Evolutionary conservation across 129 eudicot genomes (phyloP), one percentile per base, ranked within the genome.

Genomic region (Lonicera japonica): DNA sequence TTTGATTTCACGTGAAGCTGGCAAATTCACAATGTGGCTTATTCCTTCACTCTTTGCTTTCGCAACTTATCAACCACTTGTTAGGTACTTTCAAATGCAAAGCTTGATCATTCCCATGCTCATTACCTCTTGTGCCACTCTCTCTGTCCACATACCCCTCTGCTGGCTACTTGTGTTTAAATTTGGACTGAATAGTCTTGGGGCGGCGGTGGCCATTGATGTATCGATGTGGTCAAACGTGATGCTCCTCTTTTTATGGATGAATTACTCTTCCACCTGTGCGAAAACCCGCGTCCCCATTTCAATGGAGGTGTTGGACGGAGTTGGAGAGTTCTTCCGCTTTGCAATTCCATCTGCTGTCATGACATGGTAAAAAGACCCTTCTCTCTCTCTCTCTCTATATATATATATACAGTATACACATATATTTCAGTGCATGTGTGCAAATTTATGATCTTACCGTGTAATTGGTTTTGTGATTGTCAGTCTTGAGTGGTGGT

Each of bases 401-500:
- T 29, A 29, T 29, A 29, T 29, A 29, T 29, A 29, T 29, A 29
- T 29, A 29, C 6, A 29, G 36, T 29, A 29, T 29, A 29, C 6
- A 29, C 36, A 29, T 29, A 6, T 29, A 29, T 29, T n/a, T n/a
- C 2, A 29, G 4, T 29, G 36, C 36, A 29, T 29, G 2, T 29
- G 36, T 6, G 6, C 36, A 29, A 29, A 29, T 1, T 29, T 29
- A 29, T 29, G 6, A 29, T 29, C 2, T 29, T 6, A 29, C 6
- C 6, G 36, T 29, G 1, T 19, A 5, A 7, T 8, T 41, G 29
- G 19, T 63, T 21, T 17, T 25, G 40, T 52, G 39, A 29, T 65
- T 75, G 36, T 72, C 68, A 87, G 95, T 63, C 79, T 87, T 12
- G 95, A 83, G 65, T 83, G 88, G 91, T 87, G 95, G 95, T 83